Conservation (phyloP, 768 basidiomycete genomes). For the Tulasnella sp. region DNA sequence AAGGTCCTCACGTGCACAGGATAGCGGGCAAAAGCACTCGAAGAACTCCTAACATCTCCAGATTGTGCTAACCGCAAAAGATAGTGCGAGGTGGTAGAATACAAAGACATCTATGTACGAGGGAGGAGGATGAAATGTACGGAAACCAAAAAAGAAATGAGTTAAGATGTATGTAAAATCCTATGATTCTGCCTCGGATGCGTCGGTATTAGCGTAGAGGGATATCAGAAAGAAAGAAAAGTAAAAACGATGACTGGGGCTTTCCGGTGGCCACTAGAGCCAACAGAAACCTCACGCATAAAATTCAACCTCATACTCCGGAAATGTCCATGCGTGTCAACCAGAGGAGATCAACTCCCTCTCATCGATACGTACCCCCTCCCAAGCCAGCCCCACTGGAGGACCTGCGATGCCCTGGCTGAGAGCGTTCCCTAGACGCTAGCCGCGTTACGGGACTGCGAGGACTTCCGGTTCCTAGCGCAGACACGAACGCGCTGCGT, state of each 20-base stretch:
- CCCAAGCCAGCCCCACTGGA: background rate
- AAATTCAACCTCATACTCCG: background rate
- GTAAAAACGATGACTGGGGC: background rate
- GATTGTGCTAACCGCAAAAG: too few species aligned
- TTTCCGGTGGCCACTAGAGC: background rate
- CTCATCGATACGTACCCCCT: background rate
- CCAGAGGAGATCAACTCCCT: background rate
- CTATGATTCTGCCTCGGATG: background rate
- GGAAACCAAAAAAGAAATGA: too few species aligned
- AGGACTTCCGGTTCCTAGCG: background rate
- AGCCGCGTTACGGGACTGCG: background rate
- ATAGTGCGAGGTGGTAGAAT: background rate
- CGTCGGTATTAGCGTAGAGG: background rate
- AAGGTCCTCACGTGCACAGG: too few species aligned
- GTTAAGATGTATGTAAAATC: background rate
- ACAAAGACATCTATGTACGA: background rate
- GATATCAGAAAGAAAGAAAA: background rate
- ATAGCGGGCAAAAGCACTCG: too few species aligned
- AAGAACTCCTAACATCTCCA: too few species aligned
- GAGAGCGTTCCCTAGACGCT: background rate
- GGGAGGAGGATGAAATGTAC: background rate
- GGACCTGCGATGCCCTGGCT: background rate
- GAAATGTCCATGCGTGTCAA: background rate
- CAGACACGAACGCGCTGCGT: background rate
- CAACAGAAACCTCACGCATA: background rate